Percentiles rank a stretch among this genome's conserved stretches.
These are phyloP conservation scores for Ceratocystis cacaofunesta DNA, from an alignment of 2,329 filamentous ascomycete genomes.

Conservation along the genomic window DNA sequence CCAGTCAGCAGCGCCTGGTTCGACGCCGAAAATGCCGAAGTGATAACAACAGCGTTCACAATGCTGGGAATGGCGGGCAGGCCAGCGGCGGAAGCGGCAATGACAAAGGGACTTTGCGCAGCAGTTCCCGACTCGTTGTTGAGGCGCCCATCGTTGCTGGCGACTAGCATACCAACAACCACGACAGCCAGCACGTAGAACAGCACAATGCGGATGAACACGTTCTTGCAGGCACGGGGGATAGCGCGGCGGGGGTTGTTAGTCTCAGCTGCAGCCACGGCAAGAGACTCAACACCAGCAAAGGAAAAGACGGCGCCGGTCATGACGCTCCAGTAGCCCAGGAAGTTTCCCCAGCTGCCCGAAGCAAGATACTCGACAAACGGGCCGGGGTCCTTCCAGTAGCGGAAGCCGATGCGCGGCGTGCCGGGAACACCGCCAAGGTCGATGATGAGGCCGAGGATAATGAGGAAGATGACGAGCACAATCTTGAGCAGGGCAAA, in stretches of 20 bases:
- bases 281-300: slow-evolving; percentile 48
- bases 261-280: slow-evolving; percentile 47
- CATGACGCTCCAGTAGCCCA: slow-evolving; percentile 50
- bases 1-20: slow-evolving; percentile 50
- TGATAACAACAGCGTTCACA: slow-evolving; percentile 64
- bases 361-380: slow-evolving; percentile 50
- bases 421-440: slow-evolving; percentile 46
- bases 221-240: slow-evolving; percentile 40
- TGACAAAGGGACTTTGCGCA: slow-evolving; percentile 49
- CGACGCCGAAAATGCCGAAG: slow-evolving; percentile 35
- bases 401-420: slow-evolving; percentile 47
- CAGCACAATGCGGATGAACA: slow-evolving; percentile 43
- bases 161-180: slow-evolving; percentile 54
- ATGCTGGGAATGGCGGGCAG: slow-evolving; percentile 54
- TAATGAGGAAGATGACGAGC: slow-evolving; percentile 46
- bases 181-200: slow-evolving; percentile 53
- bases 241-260: slow-evolving; percentile 39
- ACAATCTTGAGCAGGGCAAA: slow-evolving; percentile 42
- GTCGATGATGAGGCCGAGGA: slow-evolving; percentile 47
- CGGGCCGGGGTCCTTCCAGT: slow-evolving; percentile 54
- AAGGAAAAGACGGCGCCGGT: slow-evolving; percentile 53
- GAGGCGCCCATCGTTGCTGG: slow-evolving; percentile 32
- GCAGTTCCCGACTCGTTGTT: slow-evolving; percentile 30
- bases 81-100: slow-evolving; percentile 52
- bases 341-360: slow-evolving; percentile 45